Evolutionary conservation across 805 yeast species (phyloP).

Genomic region (Metschnikowia continentalis): DNA sequence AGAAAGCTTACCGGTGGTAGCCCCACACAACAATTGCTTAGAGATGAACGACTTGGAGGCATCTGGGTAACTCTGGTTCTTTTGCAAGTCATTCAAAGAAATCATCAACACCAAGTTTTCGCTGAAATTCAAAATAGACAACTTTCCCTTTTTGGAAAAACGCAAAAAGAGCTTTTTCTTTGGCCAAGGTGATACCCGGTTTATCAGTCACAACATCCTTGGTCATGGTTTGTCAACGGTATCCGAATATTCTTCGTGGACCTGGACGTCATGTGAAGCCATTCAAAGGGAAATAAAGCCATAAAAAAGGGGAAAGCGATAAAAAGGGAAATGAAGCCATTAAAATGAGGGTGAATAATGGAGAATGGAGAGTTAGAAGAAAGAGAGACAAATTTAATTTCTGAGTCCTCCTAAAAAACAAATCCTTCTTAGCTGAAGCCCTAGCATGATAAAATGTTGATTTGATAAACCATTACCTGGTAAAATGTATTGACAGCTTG

Average conservation of each 20-base stretch:
- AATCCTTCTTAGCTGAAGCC: no score
- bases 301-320: no score
- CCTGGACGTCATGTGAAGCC: conserved; percentile 88
- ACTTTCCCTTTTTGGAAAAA: conserved; percentile 93
- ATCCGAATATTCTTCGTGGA: conserved; percentile 68
- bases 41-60: conserved; percentile 92
- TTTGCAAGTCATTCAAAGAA: conserved; percentile 94
- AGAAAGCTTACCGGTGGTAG: conserved; percentile 92
- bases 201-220: conserved; percentile 78
- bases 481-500: no score
- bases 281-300: no score
- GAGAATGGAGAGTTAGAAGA: no score
- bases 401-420: no score
- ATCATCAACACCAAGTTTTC: conserved; percentile 82
- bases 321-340: no score
- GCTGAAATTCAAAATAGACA: conserved; percentile 80
- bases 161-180: conserved; percentile 88
- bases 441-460: no score
- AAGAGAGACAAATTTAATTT: no score
- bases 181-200: conserved; percentile 73
- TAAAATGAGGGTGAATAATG: no score
- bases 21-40: conserved; percentile 97
- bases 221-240: conserved; percentile 82
- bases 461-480: no score
- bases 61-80: conserved; percentile 87